phyloP scores from a whole-genome alignment of 768 basidiomycete genomes.

The Hericium rajendrae region DNA sequence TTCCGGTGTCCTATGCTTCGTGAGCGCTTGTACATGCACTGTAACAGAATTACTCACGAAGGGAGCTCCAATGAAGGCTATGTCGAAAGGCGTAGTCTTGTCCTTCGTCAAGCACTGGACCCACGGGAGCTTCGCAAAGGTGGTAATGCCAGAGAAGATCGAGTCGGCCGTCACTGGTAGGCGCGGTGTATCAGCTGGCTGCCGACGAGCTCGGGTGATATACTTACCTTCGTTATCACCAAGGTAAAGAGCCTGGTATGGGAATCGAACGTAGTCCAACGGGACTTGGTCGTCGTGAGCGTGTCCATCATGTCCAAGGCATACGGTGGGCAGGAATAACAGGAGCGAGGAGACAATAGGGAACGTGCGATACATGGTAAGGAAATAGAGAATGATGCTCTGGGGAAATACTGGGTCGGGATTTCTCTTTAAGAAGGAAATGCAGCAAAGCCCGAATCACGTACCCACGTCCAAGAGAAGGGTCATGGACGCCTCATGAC shows the following conservation, averaged over 20 bases:
- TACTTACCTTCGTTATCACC: constrained; percentile 45
- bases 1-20: constrained; percentile 49
- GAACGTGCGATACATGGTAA: neutral
- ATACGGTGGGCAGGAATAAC: constrained; percentile 4
- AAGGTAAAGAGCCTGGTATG: constrained; percentile 50
- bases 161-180: constrained; percentile 62
- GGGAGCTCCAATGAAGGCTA: constrained; percentile 75
- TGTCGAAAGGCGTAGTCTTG: constrained; percentile 51
- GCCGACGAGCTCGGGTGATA: neutral
- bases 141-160: constrained; percentile 73
- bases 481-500: neutral
- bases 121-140: constrained; percentile 85
- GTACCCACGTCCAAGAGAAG: neutral
- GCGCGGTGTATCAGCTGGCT: neutral
- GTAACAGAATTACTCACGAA: constrained; percentile 37
- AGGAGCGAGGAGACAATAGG: neutral
- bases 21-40: neutral
- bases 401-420: neutral
- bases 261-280: constrained; percentile 57
- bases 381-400: too few relatives aligned
- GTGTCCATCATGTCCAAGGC: constrained; percentile 23
- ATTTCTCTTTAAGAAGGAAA: neutral
- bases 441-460: neutral
- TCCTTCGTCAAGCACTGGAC: constrained; percentile 66
- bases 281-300: constrained; percentile 46